These are phyloP conservation scores for Iberis pinnata DNA, from an alignment of 345 rosid species.

Conservation along the genomic window DNA sequence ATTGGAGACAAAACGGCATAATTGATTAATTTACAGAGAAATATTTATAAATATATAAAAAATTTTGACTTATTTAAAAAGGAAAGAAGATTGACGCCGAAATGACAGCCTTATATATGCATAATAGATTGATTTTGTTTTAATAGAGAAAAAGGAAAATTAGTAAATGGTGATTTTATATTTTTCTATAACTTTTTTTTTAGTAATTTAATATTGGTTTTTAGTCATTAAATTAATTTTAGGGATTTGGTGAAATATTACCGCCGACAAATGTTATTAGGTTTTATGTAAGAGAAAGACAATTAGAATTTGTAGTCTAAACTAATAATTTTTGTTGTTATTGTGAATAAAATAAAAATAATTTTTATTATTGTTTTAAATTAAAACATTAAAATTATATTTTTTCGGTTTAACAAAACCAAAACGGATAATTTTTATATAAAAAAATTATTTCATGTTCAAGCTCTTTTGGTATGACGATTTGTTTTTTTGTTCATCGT, in stretches of 20 bases:
- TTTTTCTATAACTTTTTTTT: not conserved
- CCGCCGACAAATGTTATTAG: constrained; percentile 30
- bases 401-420: too few species aligned
- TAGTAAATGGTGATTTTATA: too few species aligned
- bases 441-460: too few species aligned
- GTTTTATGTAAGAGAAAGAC: constrained; percentile 3
- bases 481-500: too few species aligned
- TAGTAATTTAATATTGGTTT: constrained; percentile 12
- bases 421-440: too few species aligned
- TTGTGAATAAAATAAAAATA: too few species aligned
- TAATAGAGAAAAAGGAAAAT: not conserved
- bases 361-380: too few species aligned
- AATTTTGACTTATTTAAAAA: not conserved
- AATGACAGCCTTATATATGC: constrained; percentile 27
- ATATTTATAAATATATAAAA: not conserved
- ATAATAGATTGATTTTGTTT: constrained; percentile 15
- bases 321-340: too few species aligned
- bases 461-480: too few species aligned
- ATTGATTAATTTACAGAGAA: constrained; percentile 10
- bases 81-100: constrained; percentile 27
- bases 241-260: constrained; percentile 20
- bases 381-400: too few species aligned
- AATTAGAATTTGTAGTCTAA: too few species aligned
- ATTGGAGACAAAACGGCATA: constrained; percentile 17
- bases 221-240: constrained; percentile 13